Percentiles rank a stretch among this genome's conserved stretches.
These are phyloP conservation scores for Penicillium coffeae DNA, from an alignment of 495 filamentous ascomycete genomes.

Conservation along the genomic window DNA sequence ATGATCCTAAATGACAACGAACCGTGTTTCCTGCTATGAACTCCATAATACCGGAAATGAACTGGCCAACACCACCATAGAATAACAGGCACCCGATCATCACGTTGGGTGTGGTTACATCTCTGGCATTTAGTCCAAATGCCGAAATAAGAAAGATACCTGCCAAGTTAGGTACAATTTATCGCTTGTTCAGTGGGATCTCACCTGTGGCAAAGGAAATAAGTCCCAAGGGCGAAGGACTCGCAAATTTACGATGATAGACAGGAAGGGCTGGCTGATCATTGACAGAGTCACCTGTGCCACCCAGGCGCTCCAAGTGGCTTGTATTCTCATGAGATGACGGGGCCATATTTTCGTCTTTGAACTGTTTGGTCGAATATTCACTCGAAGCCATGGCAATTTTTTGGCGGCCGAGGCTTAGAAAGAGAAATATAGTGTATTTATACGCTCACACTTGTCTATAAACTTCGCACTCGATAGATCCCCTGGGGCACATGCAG, in stretches of 20 bases:
- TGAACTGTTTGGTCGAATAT: too few species aligned
- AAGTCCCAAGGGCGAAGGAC: slow-evolving; percentile 7
- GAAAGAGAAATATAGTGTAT: too few species aligned
- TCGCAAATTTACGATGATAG: slow-evolving; percentile 9
- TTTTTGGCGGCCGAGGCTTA: too few species aligned
- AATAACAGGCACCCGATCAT: slow-evolving; percentile 8
- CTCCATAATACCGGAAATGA: slow-evolving; percentile 10
- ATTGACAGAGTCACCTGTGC: slow-evolving; percentile 3
- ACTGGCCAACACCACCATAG: slow-evolving; percentile 9
- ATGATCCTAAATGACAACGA: background rate
- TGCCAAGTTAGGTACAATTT: too few species aligned
- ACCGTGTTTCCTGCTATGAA: slow-evolving; percentile 10
- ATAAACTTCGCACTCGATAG: too few species aligned
- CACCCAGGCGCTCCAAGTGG: slow-evolving; percentile 8
- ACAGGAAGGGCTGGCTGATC: slow-evolving; percentile 8
- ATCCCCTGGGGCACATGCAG: too few species aligned
- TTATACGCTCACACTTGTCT: too few species aligned
- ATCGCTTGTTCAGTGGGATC: too few species aligned
- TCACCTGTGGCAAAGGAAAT: slow-evolving; percentile 9
- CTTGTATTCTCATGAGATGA: slow-evolving; percentile 1
- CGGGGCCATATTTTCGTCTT: background rate
- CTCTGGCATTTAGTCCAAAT: too few species aligned
- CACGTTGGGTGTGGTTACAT: slow-evolving; percentile 4
- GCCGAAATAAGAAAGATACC: too few species aligned
- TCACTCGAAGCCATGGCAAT: too few species aligned